Evolutionary conservation across 2,329 filamentous ascomycete genomes (phyloP).

Genomic region (Fusarium tuaranense): DNA sequence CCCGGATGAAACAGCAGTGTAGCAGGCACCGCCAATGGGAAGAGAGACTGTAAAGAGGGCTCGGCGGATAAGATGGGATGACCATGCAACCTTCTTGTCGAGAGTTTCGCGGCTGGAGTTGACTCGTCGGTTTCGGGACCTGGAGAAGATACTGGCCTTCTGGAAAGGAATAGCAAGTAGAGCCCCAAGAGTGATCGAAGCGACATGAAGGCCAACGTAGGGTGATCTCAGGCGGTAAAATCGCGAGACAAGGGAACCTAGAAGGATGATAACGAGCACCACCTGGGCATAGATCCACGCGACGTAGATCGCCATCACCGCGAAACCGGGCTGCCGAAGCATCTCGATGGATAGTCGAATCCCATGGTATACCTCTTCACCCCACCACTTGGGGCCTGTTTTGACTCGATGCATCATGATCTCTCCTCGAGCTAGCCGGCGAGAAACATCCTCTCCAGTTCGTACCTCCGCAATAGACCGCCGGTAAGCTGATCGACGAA

Average conservation of each 20-base stretch:
- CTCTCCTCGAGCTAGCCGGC: constrained; percentile 76
- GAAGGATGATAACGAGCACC: constrained; percentile 77
- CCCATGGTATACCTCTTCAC: constrained; percentile 80
- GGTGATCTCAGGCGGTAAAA: constrained; percentile 74
- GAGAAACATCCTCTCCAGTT: constrained; percentile 62
- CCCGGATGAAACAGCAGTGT: constrained; percentile 75
- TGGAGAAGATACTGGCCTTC: constrained; percentile 76
- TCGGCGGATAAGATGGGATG: constrained; percentile 77
- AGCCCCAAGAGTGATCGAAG: constrained; percentile 75
- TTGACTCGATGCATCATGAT: constrained; percentile 81
- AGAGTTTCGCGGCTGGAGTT: constrained; percentile 76
- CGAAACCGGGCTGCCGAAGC: constrained; percentile 79
- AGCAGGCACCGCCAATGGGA: constrained; percentile 74
- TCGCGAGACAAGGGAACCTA: constrained; percentile 78
- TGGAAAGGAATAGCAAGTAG: constrained; percentile 78
- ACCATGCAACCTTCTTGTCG: constrained; percentile 73
- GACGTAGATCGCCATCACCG: constrained; percentile 77
- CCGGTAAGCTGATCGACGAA: constrained; percentile 75
- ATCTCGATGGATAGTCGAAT: constrained; percentile 75
- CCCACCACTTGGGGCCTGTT: constrained; percentile 81
- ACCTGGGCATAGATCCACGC: constrained; percentile 85
- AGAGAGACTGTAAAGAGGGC: constrained; percentile 75
- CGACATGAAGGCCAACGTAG: constrained; percentile 74
- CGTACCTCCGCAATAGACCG: constrained; percentile 75
- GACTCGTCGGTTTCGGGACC: constrained; percentile 68